Conservation (phyloP, 768 basidiomycete species). For the Chalciporus piperatus region DNA sequence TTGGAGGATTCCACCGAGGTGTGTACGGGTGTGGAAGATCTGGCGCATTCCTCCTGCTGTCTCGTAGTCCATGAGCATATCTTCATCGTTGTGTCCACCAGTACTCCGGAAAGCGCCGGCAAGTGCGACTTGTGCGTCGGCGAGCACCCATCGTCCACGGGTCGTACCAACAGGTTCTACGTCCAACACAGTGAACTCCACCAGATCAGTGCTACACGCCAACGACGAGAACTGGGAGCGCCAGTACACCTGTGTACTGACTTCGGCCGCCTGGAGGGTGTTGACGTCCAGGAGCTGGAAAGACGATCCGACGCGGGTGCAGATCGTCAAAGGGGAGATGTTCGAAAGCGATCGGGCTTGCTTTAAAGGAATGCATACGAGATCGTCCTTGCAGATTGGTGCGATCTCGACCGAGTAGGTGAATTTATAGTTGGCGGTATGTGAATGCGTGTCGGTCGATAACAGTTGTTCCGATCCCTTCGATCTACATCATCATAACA, state of each 20-base stretch:
- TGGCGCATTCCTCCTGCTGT: slow-evolving; percentile 58
- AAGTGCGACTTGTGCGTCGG: slow-evolving; percentile 87
- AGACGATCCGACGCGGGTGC: slow-evolving; percentile 88
- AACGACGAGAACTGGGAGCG: slow-evolving; percentile 86
- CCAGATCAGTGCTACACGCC: slow-evolving; percentile 77
- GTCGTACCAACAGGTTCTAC: slow-evolving; percentile 76
- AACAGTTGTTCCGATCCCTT: slow-evolving; percentile 95
- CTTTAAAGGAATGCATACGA: slow-evolving; percentile 84
- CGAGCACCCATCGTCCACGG: slow-evolving; percentile 77
- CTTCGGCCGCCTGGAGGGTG: slow-evolving; percentile 81
- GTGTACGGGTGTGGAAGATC: slow-evolving; percentile 95
- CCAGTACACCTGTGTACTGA: slow-evolving; percentile 82
- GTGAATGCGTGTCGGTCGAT: slow-evolving; percentile 87
- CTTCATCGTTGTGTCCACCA: slow-evolving; percentile 41
- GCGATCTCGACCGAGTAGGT: slow-evolving; percentile 97
- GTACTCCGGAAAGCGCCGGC: slow-evolving; percentile 73
- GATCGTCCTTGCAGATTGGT: slow-evolving; percentile 96
- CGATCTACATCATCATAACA: slow-evolving; percentile 45
- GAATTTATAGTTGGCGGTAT: slow-evolving; percentile 94
- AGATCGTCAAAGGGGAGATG: slow-evolving; percentile 84
- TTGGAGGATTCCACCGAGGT: slow-evolving; percentile 89
- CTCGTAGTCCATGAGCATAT: slow-evolving; percentile 61
- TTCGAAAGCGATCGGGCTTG: slow-evolving; percentile 82
- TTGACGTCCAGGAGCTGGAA: slow-evolving; percentile 88
- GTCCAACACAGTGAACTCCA: slow-evolving; percentile 94